Percentiles rank a stretch among this genome's conserved stretches.
Conservation (phyloP, 352 stramenopile genomes). For the Phytophthora citrophthora region DNA sequence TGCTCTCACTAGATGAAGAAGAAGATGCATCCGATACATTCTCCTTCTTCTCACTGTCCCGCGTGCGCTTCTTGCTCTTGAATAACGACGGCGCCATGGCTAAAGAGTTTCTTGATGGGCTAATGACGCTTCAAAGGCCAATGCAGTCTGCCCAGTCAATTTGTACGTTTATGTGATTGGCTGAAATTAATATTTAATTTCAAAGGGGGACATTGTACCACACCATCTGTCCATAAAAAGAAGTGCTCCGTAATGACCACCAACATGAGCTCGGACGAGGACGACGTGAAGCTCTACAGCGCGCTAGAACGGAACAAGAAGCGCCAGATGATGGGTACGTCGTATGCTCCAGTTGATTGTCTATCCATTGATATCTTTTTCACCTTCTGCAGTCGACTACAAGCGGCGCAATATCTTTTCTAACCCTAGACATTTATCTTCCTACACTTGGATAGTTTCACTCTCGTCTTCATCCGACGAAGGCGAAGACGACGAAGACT, state of each 20-base stretch:
- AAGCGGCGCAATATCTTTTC: background rate
- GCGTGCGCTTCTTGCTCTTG: slow-evolving; percentile 40
- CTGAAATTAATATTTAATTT: slow-evolving; percentile 17
- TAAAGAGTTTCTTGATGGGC: background rate
- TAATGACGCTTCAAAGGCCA: slow-evolving; percentile 21
- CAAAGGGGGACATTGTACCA: slow-evolving; percentile 13
- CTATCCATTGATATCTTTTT: background rate
- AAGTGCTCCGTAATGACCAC: slow-evolving; percentile 4
- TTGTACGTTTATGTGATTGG: slow-evolving; percentile 16
- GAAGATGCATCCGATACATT: slow-evolving; percentile 1
- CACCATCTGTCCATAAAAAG: slow-evolving; percentile 8
- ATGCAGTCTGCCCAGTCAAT: slow-evolving; percentile 30
- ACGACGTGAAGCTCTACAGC: slow-evolving; percentile 77
- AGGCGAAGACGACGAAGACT: slow-evolving; percentile 29
- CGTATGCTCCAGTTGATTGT: background rate
- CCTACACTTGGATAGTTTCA: slow-evolving; percentile 35
- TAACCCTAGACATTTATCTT: background rate
- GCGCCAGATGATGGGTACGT: slow-evolving; percentile 66
- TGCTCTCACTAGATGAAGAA: slow-evolving; percentile 21
- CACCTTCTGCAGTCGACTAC: background rate
- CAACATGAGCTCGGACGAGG: slow-evolving; percentile 54
- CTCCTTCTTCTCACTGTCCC: slow-evolving; percentile 1
- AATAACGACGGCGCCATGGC: slow-evolving; percentile 27
- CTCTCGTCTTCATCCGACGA: slow-evolving; percentile 54
- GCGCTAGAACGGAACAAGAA: slow-evolving; percentile 71